Percentiles rank a stretch among this genome's conserved stretches.
Conservation (phyloP, 2,329 filamentous ascomycete species). For the Alternaria infectoria region DNA sequence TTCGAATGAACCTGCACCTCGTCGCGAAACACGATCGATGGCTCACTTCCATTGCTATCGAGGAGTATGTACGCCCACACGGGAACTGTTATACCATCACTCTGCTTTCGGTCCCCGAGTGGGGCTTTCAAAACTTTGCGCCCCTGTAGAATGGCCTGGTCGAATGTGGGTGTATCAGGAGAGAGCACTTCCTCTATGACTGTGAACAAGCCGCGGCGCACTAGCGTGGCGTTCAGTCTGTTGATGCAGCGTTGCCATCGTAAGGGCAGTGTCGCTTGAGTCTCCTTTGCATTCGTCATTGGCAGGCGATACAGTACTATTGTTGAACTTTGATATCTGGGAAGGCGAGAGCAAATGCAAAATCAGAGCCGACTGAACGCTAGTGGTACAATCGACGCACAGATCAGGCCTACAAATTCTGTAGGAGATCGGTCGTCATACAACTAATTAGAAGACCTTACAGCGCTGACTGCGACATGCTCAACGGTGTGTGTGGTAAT, state of each 20-base stretch:
- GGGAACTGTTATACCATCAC: neutral
- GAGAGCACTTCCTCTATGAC: neutral
- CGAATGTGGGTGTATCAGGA: neutral
- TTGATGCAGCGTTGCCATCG: neutral
- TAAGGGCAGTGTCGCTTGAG: neutral
- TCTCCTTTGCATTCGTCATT: neutral
- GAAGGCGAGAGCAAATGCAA: neutral
- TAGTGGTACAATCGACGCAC: neutral
- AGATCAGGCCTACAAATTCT: neutral
- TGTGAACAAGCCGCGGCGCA: neutral
- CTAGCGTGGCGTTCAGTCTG: neutral
- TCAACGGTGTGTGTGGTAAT: neutral
- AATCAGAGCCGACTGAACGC: neutral
- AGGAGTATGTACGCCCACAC: neutral
- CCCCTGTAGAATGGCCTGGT: neutral
- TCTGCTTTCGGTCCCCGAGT: neutral
- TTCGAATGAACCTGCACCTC: neutral
- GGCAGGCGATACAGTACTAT: neutral
- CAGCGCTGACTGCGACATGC: neutral
- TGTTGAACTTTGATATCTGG: neutral
- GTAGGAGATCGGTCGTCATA: neutral
- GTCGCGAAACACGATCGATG: neutral
- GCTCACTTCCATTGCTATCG: neutral
- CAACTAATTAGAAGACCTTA: neutral
- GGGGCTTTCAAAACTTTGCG: neutral